phyloP scores from a whole-genome alignment of 345 rosid species.

The Salix viminalis region DNA sequence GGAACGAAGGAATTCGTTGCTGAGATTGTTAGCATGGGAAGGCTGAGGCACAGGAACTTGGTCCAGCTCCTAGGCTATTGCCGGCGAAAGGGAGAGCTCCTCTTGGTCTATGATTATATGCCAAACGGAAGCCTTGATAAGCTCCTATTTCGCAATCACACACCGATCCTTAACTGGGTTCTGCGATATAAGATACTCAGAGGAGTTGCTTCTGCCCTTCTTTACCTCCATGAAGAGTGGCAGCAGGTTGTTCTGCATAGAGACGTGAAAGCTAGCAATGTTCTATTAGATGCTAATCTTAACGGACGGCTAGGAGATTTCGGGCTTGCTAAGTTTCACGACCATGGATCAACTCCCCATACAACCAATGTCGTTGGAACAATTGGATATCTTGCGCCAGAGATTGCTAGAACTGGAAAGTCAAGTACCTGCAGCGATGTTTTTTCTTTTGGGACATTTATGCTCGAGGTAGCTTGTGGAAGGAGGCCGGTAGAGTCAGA shows the following conservation, averaged over 20 bases:
- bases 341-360: slow-evolving; percentile 18
- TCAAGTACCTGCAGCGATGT: slow-evolving; percentile 15
- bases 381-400: slow-evolving; percentile 18
- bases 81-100: slow-evolving; percentile 15
- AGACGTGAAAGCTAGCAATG: slow-evolving; percentile 19
- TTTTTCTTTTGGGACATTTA: slow-evolving; percentile 11
- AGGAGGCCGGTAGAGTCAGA: slow-evolving; percentile 9
- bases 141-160: not conserved
- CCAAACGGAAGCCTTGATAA: slow-evolving; percentile 22
- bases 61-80: slow-evolving; percentile 19
- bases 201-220: slow-evolving; percentile 18
- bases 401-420: slow-evolving; percentile 10
- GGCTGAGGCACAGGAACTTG: slow-evolving; percentile 20
- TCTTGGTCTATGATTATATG: slow-evolving; percentile 24
- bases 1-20: slow-evolving; percentile 18
- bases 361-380: slow-evolving; percentile 23
- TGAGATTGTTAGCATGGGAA: slow-evolving; percentile 20
- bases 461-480: slow-evolving; percentile 19
- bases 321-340: slow-evolving; percentile 17
- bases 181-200: slow-evolving; percentile 5
- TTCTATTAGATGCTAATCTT: slow-evolving; percentile 13
- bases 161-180: slow-evolving; percentile 5
- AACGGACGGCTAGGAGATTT: slow-evolving; percentile 20
- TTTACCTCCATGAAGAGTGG: slow-evolving; percentile 23
- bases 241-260: slow-evolving; percentile 17